Evolutionary conservation across 805 yeast species (phyloP).

Genomic region (Scheffersomyces lignosus): DNA sequence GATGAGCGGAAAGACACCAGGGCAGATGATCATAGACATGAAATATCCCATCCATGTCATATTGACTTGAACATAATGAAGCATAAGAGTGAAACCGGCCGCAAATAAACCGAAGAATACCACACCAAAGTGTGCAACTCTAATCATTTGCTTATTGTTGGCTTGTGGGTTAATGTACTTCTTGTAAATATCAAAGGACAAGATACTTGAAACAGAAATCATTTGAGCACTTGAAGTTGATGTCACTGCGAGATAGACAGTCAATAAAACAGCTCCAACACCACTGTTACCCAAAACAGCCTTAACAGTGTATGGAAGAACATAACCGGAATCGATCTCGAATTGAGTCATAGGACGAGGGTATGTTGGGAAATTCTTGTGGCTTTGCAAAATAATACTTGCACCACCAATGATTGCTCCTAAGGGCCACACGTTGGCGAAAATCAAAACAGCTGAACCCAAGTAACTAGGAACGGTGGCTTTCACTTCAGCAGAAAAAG

Average conservation of each 20-base stretch:
- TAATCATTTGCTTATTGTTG: slow-evolving; percentile 4
- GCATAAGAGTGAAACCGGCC: slow-evolving; percentile 39
- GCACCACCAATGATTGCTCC: slow-evolving; percentile 37
- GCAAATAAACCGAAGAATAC: slow-evolving; percentile 30
- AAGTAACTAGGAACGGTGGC: slow-evolving; percentile 40
- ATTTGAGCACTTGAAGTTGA: slow-evolving; percentile 6
- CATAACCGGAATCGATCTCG: slow-evolving; percentile 31
- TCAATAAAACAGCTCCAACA: slow-evolving; percentile 21
- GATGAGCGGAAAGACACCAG: slow-evolving; percentile 4
- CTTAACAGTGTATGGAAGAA: slow-evolving; percentile 29
- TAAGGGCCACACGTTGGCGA: slow-evolving; percentile 36
- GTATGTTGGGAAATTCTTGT: slow-evolving; percentile 29
- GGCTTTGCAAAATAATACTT: slow-evolving; percentile 25
- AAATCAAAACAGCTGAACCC: slow-evolving; percentile 31
- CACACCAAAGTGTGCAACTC: slow-evolving; percentile 3
- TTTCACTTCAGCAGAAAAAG: slow-evolving; percentile 33
- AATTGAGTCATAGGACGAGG: slow-evolving; percentile 27
- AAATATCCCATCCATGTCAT: slow-evolving; percentile 9
- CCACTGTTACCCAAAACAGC: slow-evolving; percentile 32
- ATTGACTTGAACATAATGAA: slow-evolving; percentile 26
- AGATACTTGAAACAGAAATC: slow-evolving; percentile 3
- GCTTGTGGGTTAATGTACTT: slow-evolving; percentile 5
- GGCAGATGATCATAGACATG: slow-evolving; percentile 4
- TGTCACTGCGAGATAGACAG: slow-evolving; percentile 4
- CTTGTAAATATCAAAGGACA: slow-evolving; percentile 5